Percentiles rank a stretch among this genome's conserved stretches.
Conservation (phyloP, 2,329 filamentous ascomycete genomes). For the Penicillium fuscoglaucum region DNA sequence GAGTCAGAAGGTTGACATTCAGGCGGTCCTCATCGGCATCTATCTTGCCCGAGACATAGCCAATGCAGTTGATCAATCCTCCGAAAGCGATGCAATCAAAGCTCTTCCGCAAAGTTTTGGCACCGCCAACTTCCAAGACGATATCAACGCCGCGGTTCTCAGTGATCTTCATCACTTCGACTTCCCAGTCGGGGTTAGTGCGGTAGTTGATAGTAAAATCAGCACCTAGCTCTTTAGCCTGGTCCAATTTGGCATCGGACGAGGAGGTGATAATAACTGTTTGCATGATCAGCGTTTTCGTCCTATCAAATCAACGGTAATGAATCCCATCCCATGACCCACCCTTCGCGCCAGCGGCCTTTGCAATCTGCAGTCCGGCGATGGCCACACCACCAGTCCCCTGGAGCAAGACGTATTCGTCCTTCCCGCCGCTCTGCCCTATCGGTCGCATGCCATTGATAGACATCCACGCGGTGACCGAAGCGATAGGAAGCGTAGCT, state of each 20-base stretch:
- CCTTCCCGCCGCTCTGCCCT: slow-evolving; percentile 48
- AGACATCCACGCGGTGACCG: slow-evolving; percentile 54
- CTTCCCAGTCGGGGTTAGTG: slow-evolving; percentile 47
- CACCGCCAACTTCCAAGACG: slow-evolving; percentile 55
- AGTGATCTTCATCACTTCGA: slow-evolving; percentile 48
- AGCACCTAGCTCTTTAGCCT: slow-evolving; percentile 53
- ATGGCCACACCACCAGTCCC: slow-evolving; percentile 53
- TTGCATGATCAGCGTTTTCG: slow-evolving; percentile 21
- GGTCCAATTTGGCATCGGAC: slow-evolving; percentile 51
- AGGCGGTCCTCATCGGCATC: slow-evolving; percentile 56
- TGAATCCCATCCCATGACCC: neutral
- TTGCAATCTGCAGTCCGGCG: slow-evolving; percentile 49
- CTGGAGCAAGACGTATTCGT: slow-evolving; percentile 56
- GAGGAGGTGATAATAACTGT: slow-evolving; percentile 54
- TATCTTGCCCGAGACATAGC: slow-evolving; percentile 55
- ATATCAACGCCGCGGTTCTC: slow-evolving; percentile 51
- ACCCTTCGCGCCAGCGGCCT: slow-evolving; percentile 49
- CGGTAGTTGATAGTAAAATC: slow-evolving; percentile 54
- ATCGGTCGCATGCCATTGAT: slow-evolving; percentile 47
- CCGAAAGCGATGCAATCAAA: slow-evolving; percentile 48
- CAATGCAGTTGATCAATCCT: slow-evolving; percentile 50
- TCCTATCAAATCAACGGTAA: neutral
- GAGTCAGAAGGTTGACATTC: slow-evolving; percentile 60
- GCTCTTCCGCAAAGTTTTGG: slow-evolving; percentile 52
- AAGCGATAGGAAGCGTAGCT: slow-evolving; percentile 46